Evolutionary conservation across 805 yeast genomes (phyloP).

Genomic region (Groenewaldozyma salmanticensis): DNA sequence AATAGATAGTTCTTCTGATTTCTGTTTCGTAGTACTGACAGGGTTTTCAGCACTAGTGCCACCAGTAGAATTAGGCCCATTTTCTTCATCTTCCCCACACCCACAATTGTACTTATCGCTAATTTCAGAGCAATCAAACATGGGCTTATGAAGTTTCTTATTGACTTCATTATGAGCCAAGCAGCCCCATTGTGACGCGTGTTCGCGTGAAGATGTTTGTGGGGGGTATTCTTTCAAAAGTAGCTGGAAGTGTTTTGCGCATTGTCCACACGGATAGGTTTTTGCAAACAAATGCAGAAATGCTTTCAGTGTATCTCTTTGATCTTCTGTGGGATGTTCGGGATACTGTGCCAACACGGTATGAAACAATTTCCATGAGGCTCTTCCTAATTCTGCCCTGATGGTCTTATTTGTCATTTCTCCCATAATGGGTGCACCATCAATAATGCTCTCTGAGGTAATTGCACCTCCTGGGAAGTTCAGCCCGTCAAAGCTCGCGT

Average conservation of each 20-base stretch:
- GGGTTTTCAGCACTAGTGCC: neutral
- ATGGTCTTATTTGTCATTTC: conserved; percentile 81
- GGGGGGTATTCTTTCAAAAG: conserved; percentile 71
- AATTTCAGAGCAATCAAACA: conserved; percentile 77
- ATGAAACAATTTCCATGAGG: conserved; percentile 89
- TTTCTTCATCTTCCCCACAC: conserved; percentile 65
- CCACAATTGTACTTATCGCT: conserved; percentile 95
- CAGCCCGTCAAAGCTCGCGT: neutral
- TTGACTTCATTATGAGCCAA: conserved; percentile 84
- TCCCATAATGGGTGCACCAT: conserved; percentile 68
- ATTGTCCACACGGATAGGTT: conserved; percentile 74
- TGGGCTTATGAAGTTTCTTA: conserved; percentile 52
- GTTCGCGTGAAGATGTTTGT: conserved; percentile 62
- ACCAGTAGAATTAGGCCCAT: conserved; percentile 23
- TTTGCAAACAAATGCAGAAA: conserved; percentile 74
- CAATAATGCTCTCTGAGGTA: conserved; percentile 3
- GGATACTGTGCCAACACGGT: conserved; percentile 91
- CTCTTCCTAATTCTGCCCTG: conserved; percentile 74
- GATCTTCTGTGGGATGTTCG: conserved; percentile 57
- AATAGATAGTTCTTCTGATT: conserved; percentile 5
- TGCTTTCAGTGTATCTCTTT: conserved; percentile 49
- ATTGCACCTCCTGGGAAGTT: neutral
- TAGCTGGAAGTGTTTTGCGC: conserved; percentile 82
- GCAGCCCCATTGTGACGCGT: conserved; percentile 96
- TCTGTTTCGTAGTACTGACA: conserved; percentile 10